Evolutionary conservation across 371 early-diverging fungal genomes (phyloP).

Genomic region (Mucor mucedo): DNA sequence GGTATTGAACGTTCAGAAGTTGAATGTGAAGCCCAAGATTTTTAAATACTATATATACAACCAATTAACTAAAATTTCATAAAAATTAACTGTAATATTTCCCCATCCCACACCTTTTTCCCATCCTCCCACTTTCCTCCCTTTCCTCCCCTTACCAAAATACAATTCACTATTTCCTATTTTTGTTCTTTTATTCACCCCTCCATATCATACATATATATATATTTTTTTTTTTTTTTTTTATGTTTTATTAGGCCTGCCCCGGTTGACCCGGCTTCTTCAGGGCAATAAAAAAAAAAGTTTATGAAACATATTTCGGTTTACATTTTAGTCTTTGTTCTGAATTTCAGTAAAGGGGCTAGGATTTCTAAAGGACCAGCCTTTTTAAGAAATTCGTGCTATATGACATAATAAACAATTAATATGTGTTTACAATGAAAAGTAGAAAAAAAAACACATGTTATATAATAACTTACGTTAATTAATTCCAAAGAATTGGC

Average conservation of each 20-base stretch:
- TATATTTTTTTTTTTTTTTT: too few relatives aligned
- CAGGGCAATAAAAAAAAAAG: neutral
- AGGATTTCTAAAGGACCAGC: slow-evolving; percentile 59
- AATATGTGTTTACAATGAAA: neutral
- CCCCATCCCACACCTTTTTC: neutral
- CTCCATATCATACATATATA: neutral
- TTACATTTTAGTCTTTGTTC: slow-evolving; percentile 24
- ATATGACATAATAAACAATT: slow-evolving; percentile 2
- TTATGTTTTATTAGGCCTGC: neutral
- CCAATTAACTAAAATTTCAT: neutral
- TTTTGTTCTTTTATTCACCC: neutral
- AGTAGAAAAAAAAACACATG: too few relatives aligned
- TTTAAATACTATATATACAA: slow-evolving; percentile 5
- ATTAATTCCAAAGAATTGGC: slow-evolving; percentile 87
- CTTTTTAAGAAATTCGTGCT: slow-evolving; percentile 76
- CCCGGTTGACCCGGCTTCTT: neutral
- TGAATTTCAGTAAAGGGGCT: slow-evolving; percentile 60
- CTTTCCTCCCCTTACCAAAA: neutral
- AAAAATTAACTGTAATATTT: slow-evolving; percentile 7
- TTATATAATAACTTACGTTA: slow-evolving; percentile 37
- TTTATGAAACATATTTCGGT: neutral
- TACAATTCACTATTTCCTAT: neutral
- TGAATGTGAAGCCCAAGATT: slow-evolving; percentile 32
- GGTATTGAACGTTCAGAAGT: slow-evolving; percentile 59
- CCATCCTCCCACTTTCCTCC: neutral